Conservation (phyloP, 1,139 yeast genomes). For the Suhomyces wounanorum region DNA sequence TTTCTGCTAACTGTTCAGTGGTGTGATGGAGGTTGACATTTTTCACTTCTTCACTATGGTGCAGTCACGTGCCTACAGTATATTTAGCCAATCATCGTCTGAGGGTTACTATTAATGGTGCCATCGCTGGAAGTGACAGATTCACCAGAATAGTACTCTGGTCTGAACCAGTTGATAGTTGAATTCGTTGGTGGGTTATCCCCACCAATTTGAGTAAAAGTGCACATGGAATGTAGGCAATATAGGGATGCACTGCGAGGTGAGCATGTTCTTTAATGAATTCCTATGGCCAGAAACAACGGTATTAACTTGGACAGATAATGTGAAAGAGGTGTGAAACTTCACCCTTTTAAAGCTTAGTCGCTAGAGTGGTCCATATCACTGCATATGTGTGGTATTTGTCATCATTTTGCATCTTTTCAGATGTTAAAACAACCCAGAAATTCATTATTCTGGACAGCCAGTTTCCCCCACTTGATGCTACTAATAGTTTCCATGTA, state of each 20-base stretch:
- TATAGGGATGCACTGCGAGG: neutral
- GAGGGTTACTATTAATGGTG: conserved; percentile 1
- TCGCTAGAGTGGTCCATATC: no score
- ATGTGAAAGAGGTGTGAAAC: no score
- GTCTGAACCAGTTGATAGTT: no score
- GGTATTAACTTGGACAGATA: no score
- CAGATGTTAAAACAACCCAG: no score
- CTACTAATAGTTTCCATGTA: no score
- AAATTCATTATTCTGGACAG: no score
- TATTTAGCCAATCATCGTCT: conserved; percentile 3
- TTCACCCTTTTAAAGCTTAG: no score
- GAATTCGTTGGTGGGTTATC: neutral
- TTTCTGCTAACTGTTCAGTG: neutral
- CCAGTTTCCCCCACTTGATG: no score
- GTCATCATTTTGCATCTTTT: no score
- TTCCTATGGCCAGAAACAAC: neutral
- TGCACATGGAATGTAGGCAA: neutral
- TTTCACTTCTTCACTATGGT: conserved; percentile 1
- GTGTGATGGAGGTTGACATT: conserved; percentile 2
- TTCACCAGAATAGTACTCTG: no score
- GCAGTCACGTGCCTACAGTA: conserved; percentile 5
- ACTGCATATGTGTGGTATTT: no score
- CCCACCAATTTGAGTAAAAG: neutral
- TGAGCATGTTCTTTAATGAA: neutral
- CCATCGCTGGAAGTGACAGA: neutral